Conservation (phyloP, 148 eudicot species). For the Hydrangea macrophylla region DNA sequence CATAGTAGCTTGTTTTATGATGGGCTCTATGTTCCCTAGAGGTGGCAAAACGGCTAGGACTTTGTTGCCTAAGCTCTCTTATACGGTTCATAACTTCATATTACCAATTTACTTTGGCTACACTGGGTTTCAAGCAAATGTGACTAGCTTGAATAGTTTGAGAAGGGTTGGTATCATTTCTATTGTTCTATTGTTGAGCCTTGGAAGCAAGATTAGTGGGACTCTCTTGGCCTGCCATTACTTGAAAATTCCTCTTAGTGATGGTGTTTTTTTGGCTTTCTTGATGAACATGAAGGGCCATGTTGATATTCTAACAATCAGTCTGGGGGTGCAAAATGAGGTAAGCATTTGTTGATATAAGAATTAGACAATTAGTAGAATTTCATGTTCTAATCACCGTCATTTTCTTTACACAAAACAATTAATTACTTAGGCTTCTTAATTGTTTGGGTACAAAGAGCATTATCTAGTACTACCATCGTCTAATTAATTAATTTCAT, state of each 20-base stretch:
- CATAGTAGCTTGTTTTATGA: constrained; percentile 58
- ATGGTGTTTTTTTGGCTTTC: constrained; percentile 75
- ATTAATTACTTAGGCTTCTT: too few species aligned
- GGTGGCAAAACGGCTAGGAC: constrained; percentile 83
- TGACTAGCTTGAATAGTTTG: constrained; percentile 20
- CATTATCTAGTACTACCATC: too few species aligned
- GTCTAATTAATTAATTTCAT: too few species aligned
- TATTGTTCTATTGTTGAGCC: constrained; percentile 49
- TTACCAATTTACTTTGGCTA: constrained; percentile 87
- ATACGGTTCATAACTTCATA: constrained; percentile 66
- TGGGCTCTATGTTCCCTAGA: constrained; percentile 77
- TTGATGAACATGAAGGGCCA: constrained; percentile 83
- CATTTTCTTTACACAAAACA: too few species aligned
- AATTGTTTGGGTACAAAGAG: too few species aligned
- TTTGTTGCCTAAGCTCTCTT: constrained; percentile 64
- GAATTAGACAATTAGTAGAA: too few species aligned
- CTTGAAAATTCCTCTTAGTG: constrained; percentile 63
- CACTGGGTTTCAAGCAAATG: constrained; percentile 74
- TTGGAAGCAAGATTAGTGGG: constrained; percentile 80
- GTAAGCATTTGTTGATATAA: constrained; percentile 48
- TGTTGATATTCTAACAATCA: constrained; percentile 61
- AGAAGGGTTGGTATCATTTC: constrained; percentile 28
- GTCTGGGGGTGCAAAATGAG: constrained; percentile 31
- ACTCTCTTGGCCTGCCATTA: constrained; percentile 62
- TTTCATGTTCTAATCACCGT: too few species aligned